Evolutionary conservation across 225 moss, liverwort and hornwort genomes (phyloP).

Genomic region (Neckera pumila): DNA sequence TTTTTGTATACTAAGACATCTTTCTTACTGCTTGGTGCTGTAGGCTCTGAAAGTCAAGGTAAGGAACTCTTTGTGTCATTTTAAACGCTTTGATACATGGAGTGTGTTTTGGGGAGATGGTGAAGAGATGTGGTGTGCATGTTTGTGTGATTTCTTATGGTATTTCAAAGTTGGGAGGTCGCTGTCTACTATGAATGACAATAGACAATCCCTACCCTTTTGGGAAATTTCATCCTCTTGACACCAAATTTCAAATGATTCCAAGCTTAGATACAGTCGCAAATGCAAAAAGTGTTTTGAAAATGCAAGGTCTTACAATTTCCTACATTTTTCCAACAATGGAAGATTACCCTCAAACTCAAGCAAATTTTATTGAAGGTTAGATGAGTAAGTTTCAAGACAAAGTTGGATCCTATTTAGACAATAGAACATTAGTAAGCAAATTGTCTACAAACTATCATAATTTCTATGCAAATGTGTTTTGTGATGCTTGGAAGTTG

Average conservation of each 20-base stretch:
- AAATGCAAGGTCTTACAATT: neutral
- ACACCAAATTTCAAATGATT: neutral
- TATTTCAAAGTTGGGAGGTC: neutral
- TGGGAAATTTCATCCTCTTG: neutral
- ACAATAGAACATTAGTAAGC: neutral
- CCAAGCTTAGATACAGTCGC: neutral
- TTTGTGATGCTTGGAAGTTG: rapidly evolving
- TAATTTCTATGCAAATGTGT: neutral
- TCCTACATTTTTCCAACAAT: neutral
- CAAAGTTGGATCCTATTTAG: neutral
- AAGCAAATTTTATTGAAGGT: neutral
- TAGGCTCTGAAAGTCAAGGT: neutral
- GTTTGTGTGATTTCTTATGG: neutral
- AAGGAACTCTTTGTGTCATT: neutral
- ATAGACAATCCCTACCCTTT: neutral
- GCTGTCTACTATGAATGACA: neutral
- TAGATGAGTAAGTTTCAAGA: neutral
- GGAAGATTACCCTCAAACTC: too few relatives aligned
- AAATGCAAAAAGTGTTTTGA: neutral
- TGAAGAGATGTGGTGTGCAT: too few relatives aligned
- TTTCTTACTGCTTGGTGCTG: neutral
- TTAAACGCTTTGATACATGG: neutral
- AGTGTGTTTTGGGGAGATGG: neutral
- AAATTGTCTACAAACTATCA: neutral
- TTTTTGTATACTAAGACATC: neutral